Percentiles rank a stretch among this genome's conserved stretches.
Evolutionary conservation across 1,284 basidiomycete species (phyloP).

Genomic region (Cryptococcus depauperatus): DNA sequence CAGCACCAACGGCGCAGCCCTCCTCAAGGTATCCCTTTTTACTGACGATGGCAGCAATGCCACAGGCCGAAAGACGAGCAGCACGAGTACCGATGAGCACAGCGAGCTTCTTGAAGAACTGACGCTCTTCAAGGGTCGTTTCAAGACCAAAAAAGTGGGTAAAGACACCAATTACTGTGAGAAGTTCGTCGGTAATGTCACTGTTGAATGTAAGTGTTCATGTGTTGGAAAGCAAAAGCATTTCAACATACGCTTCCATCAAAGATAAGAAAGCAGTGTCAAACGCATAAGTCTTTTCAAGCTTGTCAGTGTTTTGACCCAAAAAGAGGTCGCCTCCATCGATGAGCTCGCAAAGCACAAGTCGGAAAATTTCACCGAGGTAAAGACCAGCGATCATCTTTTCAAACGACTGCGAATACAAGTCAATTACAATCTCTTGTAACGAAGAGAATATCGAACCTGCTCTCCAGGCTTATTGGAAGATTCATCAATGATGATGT

Average conservation of each 20-base stretch:
- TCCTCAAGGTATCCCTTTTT: conserved; percentile 80
- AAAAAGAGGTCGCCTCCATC: conserved; percentile 95
- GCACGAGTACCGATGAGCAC: conserved; percentile 82
- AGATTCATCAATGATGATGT: conserved; percentile 79
- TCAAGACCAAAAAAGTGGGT: conserved; percentile 89
- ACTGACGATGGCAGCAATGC: conserved; percentile 86
- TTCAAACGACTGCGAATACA: conserved; percentile 49
- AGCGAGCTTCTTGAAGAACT: conserved; percentile 88
- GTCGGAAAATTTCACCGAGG: conserved; percentile 88
- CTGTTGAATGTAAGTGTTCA: conserved; percentile 44
- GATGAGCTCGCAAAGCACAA: conserved; percentile 90
- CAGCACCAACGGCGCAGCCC: conserved; percentile 80
- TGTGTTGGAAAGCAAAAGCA: neutral
- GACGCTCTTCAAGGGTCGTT: conserved; percentile 85
- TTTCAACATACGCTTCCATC: conserved; percentile 68
- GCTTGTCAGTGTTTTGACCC: conserved; percentile 95
- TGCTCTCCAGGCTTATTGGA: conserved; percentile 97
- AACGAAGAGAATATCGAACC: conserved; percentile 28
- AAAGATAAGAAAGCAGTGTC: conserved; percentile 95
- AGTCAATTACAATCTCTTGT: neutral
- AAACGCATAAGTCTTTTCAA: conserved; percentile 83
- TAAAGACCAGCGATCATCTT: conserved; percentile 99
- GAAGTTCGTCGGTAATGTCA: conserved; percentile 93
- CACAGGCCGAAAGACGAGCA: conserved; percentile 79
- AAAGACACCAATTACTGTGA: conserved; percentile 95